Conservation (phyloP, 768 basidiomycete genomes). For the Roridomyces roridus region DNA sequence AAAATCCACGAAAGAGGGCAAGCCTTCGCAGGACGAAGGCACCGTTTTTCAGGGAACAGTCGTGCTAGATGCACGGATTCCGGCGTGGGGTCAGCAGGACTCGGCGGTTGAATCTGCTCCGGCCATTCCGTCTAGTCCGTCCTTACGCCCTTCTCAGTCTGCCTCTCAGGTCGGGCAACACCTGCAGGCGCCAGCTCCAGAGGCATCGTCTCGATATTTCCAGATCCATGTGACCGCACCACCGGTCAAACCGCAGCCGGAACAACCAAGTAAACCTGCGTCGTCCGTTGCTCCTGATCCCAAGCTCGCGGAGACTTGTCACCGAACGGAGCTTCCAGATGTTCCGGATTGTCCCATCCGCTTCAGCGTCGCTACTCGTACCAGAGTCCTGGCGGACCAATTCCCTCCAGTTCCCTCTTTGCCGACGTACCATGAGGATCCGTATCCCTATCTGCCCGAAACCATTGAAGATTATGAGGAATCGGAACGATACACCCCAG, state of each 20-base stretch:
- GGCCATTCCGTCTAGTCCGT: constrained; percentile 25
- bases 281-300: neutral
- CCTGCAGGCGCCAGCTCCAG: neutral
- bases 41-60: constrained; percentile 31
- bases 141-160: constrained; percentile 57
- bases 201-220: constrained; percentile 29
- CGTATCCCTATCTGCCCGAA: neutral
- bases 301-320: neutral
- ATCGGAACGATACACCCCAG: neutral
- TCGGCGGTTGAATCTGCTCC: neutral
- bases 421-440: neutral
- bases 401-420: constrained; percentile 1
- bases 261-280: no score
- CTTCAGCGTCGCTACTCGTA: constrained; percentile 12
- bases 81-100: constrained; percentile 30
- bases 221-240: constrained; percentile 8
- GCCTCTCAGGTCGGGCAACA: constrained; percentile 52
- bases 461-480: neutral
- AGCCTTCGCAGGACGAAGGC: neutral
- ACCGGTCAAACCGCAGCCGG: neutral
- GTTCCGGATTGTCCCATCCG: neutral
- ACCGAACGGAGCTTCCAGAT: neutral
- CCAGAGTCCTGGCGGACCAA: constrained; percentile 11
- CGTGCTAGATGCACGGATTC: constrained; percentile 41
- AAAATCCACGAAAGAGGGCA: neutral